Conservation (phyloP, 352 stramenopile species). For the Globisporangium lucens region DNA sequence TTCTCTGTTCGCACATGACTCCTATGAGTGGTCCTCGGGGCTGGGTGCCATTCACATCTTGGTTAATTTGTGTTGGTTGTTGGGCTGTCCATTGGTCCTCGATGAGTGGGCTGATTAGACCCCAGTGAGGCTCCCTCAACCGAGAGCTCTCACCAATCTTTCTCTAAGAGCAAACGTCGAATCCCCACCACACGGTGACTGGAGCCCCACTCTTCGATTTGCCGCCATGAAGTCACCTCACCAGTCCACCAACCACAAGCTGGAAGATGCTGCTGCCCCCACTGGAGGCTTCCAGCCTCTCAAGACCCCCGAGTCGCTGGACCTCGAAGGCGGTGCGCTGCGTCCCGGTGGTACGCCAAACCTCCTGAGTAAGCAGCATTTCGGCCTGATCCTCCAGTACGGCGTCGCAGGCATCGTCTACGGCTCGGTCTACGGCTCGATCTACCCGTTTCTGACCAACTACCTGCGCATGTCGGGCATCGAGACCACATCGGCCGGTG, state of each 20-base stretch:
- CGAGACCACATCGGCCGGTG: slow-evolving; percentile 20
- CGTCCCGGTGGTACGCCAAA: slow-evolving; percentile 20
- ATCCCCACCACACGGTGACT: background rate
- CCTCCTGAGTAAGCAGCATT: slow-evolving; percentile 16
- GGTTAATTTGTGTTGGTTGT: background rate
- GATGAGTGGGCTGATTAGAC: background rate
- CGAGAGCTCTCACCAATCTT: background rate
- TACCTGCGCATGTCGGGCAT: slow-evolving; percentile 19
- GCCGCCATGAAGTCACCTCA: slow-evolving; percentile 2
- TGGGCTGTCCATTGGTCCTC: background rate
- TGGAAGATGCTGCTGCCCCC: background rate
- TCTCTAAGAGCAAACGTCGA: background rate
- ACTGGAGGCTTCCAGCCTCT: slow-evolving; percentile 6
- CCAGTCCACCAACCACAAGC: background rate
- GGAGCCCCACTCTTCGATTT: background rate
- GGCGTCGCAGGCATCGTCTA: slow-evolving; percentile 22
- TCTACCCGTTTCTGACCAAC: slow-evolving; percentile 20
- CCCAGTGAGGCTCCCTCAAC: background rate
- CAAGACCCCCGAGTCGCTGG: slow-evolving; percentile 6
- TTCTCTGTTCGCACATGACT: background rate
- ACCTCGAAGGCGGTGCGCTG: slow-evolving; percentile 18
- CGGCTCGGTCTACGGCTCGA: slow-evolving; percentile 13
- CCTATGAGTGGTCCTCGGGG: background rate
- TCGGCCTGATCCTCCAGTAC: slow-evolving; percentile 29
- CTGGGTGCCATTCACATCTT: background rate